These are phyloP conservation scores for Apiosordaria backusii DNA, from an alignment of 495 filamentous ascomycete species.

Conservation along the genomic window DNA sequence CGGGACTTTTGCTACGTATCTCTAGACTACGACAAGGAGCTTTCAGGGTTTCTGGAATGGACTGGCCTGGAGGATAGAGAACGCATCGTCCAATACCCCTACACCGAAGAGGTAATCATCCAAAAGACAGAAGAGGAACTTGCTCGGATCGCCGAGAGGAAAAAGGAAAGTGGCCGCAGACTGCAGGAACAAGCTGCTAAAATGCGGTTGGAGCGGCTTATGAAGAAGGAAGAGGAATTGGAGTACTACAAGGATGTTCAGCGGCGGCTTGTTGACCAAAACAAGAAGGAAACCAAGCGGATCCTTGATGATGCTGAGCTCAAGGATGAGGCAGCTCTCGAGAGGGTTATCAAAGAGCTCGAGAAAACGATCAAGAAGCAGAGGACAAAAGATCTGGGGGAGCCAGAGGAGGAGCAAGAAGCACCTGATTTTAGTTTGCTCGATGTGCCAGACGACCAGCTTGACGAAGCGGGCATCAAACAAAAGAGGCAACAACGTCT, in stretches of 20 bases:
- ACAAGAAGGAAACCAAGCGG: constrained; percentile 84
- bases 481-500: constrained; percentile 88
- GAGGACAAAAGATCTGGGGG: constrained; percentile 86
- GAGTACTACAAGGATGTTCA: constrained; percentile 89
- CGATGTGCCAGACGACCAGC: constrained; percentile 83
- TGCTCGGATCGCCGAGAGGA: constrained; percentile 78
- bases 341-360: constrained; percentile 76
- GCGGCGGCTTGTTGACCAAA: constrained; percentile 55
- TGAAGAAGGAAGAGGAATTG: constrained; percentile 91
- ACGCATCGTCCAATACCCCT: constrained; percentile 85
- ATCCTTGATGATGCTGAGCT: constrained; percentile 86
- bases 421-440: constrained; percentile 81
- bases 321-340: constrained; percentile 80
- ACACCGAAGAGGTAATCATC: constrained; percentile 78
- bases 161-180: constrained; percentile 86
- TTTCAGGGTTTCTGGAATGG: constrained; percentile 75
- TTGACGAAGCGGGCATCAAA: constrained; percentile 86
- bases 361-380: constrained; percentile 84
- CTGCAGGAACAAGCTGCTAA: constrained; percentile 96
- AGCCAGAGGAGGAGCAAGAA: constrained; percentile 71
- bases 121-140: constrained; percentile 94
- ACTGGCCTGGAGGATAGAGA: constrained; percentile 85
- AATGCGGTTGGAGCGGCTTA: constrained; percentile 89
- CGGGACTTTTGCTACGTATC: constrained; percentile 89
- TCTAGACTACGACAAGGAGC: constrained; percentile 72